Conservation (phyloP, 2,329 filamentous ascomycete species). For the Aspergillus quadrilineatus region DNA sequence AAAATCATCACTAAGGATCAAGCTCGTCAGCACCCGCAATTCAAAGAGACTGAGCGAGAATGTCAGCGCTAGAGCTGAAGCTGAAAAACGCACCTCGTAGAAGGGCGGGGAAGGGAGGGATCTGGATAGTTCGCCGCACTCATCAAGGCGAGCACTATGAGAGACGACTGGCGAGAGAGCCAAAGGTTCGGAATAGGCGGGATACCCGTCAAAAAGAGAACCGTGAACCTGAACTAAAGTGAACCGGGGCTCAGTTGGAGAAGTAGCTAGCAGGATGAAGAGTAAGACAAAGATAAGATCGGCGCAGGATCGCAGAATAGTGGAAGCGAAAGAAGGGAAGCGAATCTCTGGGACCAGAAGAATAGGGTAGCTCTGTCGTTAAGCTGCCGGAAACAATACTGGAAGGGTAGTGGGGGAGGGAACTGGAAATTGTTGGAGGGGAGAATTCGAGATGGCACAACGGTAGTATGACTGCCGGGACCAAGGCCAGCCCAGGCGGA, state of each 20-base stretch:
- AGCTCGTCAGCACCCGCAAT: constrained; percentile 39
- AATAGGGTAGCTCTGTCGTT: constrained; percentile 3
- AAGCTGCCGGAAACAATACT: constrained; percentile 21
- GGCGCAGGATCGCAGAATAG: constrained; percentile 26
- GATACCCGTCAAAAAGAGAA: constrained; percentile 24
- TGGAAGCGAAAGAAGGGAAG: constrained; percentile 23
- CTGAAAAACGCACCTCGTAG: constrained; percentile 38
- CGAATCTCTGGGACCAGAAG: constrained; percentile 26
- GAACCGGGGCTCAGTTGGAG: constrained; percentile 19
- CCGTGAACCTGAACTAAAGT: constrained; percentile 26
- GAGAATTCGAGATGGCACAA: constrained; percentile 24
- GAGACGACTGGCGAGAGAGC: constrained; percentile 22
- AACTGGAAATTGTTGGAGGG: constrained; percentile 14
- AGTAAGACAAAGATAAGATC: constrained; percentile 21
- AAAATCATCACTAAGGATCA: constrained; percentile 54
- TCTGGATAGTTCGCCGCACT: constrained; percentile 43
- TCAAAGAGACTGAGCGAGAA: not conserved
- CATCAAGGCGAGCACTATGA: constrained; percentile 39
- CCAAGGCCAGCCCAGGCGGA: constrained; percentile 14
- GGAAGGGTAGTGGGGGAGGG: constrained; percentile 17
- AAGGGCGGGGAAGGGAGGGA: constrained; percentile 43
- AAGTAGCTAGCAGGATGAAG: constrained; percentile 18
- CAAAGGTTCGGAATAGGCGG: constrained; percentile 22
- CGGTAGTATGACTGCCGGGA: constrained; percentile 26
- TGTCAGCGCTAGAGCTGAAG: constrained; percentile 7